Conservation (phyloP, 345 rosid genomes). For the Barbarea vulgaris region DNA sequence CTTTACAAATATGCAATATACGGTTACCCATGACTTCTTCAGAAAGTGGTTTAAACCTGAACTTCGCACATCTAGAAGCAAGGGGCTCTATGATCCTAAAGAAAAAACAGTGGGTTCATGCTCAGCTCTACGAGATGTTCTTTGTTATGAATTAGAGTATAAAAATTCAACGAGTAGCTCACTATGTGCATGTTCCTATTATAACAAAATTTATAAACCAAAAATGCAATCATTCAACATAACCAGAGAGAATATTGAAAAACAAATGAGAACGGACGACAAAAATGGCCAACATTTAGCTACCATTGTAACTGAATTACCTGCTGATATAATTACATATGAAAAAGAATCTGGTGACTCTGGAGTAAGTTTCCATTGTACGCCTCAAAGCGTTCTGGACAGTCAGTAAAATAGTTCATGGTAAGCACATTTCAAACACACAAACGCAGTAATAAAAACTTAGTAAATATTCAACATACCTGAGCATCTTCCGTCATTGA, state of each 20-base stretch:
- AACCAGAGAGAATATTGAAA: neutral
- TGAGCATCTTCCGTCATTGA: constrained; percentile 99
- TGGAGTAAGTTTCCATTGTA: constrained; percentile 95
- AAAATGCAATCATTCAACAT: neutral
- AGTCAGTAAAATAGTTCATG: neutral
- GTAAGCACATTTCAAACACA: neutral
- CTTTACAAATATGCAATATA: constrained; percentile 77
- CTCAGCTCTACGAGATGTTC: neutral
- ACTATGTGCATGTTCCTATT: neutral
- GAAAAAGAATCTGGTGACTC: constrained; percentile 93
- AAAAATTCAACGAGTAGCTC: neutral
- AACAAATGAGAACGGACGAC: neutral
- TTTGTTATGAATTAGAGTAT: neutral
- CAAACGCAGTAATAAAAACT: neutral
- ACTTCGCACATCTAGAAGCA: constrained; percentile 99
- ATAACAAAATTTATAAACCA: neutral
- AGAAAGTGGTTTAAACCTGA: constrained; percentile 95
- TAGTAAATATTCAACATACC: constrained; percentile 47
- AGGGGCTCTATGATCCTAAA: constrained; percentile 95
- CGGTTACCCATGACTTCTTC: constrained; percentile 89
- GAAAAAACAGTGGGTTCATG: constrained; percentile 19
- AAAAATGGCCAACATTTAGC: neutral
- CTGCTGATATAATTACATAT: constrained; percentile 98
- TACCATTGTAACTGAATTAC: constrained; percentile 40
- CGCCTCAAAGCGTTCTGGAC: constrained; percentile 88